These are phyloP conservation scores for Harrya chromipes DNA, from an alignment of 768 basidiomycete species.

Conservation along the genomic window DNA sequence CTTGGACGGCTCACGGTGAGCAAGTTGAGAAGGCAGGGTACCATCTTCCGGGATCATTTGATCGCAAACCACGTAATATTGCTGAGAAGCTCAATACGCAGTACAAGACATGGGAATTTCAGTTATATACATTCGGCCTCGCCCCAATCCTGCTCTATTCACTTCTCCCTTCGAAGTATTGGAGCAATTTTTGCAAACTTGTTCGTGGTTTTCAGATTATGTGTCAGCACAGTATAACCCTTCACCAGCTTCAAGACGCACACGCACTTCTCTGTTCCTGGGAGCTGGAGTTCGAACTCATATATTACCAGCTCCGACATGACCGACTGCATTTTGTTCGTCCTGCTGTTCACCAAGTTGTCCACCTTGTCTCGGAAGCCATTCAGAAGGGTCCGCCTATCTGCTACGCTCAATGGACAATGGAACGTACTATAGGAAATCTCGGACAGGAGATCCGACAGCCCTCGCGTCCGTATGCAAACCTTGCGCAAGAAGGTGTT, in stretches of 20 bases:
- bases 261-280: slow-evolving; percentile 20
- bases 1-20: slow-evolving; percentile 20
- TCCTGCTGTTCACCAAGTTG: too few relatives aligned
- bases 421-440: too few relatives aligned
- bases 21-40: slow-evolving; percentile 4
- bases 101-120: slow-evolving; percentile 29
- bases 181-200: slow-evolving; percentile 21
- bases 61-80: slow-evolving; percentile 22
- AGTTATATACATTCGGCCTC: slow-evolving; percentile 19
- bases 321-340: too few relatives aligned
- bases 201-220: slow-evolving; percentile 22
- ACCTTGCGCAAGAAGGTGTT: too few relatives aligned
- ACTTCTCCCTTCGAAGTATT: slow-evolving; percentile 16
- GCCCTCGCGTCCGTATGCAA: too few relatives aligned
- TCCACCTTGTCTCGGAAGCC: too few relatives aligned
- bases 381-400: too few relatives aligned
- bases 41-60: slow-evolving; percentile 18
- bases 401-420: too few relatives aligned
- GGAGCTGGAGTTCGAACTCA: slow-evolving; percentile 27
- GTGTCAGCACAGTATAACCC: slow-evolving; percentile 15
- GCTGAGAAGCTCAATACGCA: slow-evolving; percentile 26
- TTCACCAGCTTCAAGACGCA: slow-evolving; percentile 11
- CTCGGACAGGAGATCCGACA: too few relatives aligned
- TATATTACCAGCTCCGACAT: too few relatives aligned
- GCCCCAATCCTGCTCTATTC: slow-evolving; percentile 18